Evolutionary conservation across 495 filamentous ascomycete genomes (phyloP).

Genomic region (Ascodesmis nigricans): DNA sequence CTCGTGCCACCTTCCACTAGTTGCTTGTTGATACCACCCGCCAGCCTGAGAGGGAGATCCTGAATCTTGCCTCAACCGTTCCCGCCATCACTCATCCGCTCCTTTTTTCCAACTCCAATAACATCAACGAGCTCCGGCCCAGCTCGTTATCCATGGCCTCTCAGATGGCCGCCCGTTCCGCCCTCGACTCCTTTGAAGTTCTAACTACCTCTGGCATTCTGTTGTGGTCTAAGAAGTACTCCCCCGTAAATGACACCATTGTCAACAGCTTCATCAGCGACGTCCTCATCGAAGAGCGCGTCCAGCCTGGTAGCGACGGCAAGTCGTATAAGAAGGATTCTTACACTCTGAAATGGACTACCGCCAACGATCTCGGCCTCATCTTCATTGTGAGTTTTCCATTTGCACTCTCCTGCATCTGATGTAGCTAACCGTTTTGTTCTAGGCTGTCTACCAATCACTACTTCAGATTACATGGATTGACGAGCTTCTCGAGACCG

Average conservation of each 20-base stretch:
- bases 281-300: slow-evolving; percentile 88
- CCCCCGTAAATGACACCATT: slow-evolving; percentile 51
- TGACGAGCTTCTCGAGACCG: slow-evolving; percentile 85
- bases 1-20: no score
- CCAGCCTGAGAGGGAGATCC: no score
- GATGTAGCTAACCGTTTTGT: slow-evolving; percentile 8
- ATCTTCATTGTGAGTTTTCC: slow-evolving; percentile 68
- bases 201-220: slow-evolving; percentile 89
- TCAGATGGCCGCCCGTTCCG: slow-evolving; percentile 13
- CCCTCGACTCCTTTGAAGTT: slow-evolving; percentile 82
- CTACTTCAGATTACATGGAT: slow-evolving; percentile 90
- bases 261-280: slow-evolving; percentile 90
- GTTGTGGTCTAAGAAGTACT: slow-evolving; percentile 80
- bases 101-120: no score
- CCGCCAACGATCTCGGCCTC: slow-evolving; percentile 69
- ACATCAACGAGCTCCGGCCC: no score
- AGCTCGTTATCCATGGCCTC: slow-evolving; percentile 8
- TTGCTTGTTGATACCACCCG: no score
- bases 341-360: slow-evolving; percentile 87
- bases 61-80: no score
- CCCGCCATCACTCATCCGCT: no score
- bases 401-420: slow-evolving; percentile 1
- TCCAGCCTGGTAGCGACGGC: slow-evolving; percentile 35
- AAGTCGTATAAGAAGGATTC: slow-evolving; percentile 71
- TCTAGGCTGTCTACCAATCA: slow-evolving; percentile 94